These are phyloP conservation scores for Schwanniomyces yamadae DNA, from an alignment of 805 yeast genomes.

Conservation along the genomic window DNA sequence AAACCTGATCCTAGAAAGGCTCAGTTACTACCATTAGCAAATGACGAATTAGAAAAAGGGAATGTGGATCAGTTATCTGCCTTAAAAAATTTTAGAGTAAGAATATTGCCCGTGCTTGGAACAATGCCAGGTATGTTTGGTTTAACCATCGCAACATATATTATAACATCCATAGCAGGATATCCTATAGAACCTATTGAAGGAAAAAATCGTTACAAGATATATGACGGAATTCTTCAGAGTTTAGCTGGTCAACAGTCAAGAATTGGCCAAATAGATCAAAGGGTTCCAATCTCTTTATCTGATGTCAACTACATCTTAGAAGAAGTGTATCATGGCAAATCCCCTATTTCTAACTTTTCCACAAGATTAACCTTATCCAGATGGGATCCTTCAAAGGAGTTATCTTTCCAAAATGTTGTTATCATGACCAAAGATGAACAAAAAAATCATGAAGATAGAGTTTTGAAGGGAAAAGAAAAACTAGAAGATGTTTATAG, in stretches of 20 bases:
- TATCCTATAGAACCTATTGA: conserved; percentile 90
- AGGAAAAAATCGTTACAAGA: conserved; percentile 82
- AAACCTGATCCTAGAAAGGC: conserved; percentile 97
- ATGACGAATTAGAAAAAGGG: conserved; percentile 77
- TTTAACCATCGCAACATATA: conserved; percentile 79
- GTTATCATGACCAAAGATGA: conserved; percentile 90
- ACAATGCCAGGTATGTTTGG: conserved; percentile 98
- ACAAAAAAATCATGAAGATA: conserved; percentile 73
- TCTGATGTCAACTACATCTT: conserved; percentile 77
- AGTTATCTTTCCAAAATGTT: conserved; percentile 70
- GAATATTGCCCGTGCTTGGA: conserved; percentile 94
- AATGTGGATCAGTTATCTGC: conserved; percentile 86
- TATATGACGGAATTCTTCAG: conserved; percentile 81
- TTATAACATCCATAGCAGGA: conserved; percentile 76
- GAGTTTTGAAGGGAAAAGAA: conserved; percentile 71
- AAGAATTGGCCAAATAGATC: conserved; percentile 70
- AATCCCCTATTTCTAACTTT: conserved; percentile 81
- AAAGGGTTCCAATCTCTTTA: conserved; percentile 70
- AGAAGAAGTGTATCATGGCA: conserved; percentile 92
- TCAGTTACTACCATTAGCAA: conserved; percentile 76
- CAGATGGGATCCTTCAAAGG: conserved; percentile 75
- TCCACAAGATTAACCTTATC: conserved; percentile 79
- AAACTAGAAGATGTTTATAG: conserved; percentile 61
- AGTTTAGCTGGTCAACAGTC: conserved; percentile 84
- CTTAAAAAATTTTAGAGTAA: conserved; percentile 82